Evolutionary conservation across 1,284 basidiomycete genomes (phyloP).

Genomic region (Mycena citricolor): DNA sequence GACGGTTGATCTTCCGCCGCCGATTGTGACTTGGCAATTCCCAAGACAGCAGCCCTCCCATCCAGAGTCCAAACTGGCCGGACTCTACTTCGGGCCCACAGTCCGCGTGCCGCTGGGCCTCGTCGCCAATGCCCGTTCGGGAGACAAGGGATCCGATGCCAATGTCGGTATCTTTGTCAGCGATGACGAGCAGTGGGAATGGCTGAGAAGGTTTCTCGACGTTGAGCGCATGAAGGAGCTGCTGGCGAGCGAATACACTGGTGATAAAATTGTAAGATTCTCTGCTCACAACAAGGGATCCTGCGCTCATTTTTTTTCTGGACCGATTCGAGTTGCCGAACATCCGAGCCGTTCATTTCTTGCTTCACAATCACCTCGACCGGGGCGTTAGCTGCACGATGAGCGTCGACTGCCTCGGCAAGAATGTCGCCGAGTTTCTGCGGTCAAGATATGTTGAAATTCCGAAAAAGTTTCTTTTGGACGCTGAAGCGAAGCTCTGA

Average conservation of each 20-base stretch:
- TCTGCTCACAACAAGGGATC: neutral
- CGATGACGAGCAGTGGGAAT: constrained; percentile 21
- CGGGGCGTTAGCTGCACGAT: constrained; percentile 25
- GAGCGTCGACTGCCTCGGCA: constrained; percentile 25
- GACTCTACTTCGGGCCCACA: constrained; percentile 17
- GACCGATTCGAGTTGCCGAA: constrained; percentile 27
- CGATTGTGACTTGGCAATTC: constrained; percentile 17
- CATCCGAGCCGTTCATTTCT: constrained; percentile 26
- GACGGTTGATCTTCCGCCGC: constrained; percentile 18
- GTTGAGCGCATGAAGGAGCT: constrained; percentile 23
- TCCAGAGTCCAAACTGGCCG: constrained; percentile 1
- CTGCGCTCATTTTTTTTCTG: constrained; percentile 5
- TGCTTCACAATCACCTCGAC: constrained; percentile 26
- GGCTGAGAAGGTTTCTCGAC: constrained; percentile 23
- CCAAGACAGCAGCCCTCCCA: constrained; percentile 15
- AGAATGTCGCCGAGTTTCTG: constrained; percentile 27
- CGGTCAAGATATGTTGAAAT: constrained; percentile 24
- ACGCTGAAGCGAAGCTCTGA: no score
- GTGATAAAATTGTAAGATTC: constrained; percentile 13
- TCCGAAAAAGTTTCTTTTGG: constrained; percentile 13
- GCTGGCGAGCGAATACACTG: constrained; percentile 24
- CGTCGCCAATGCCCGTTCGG: constrained; percentile 25
- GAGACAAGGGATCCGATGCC: constrained; percentile 27
- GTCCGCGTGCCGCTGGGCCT: constrained; percentile 23
- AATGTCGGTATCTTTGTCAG: constrained; percentile 27